Evolutionary conservation across 2,329 filamentous ascomycete genomes (phyloP).

Genomic region (Scytalidium sp.): DNA sequence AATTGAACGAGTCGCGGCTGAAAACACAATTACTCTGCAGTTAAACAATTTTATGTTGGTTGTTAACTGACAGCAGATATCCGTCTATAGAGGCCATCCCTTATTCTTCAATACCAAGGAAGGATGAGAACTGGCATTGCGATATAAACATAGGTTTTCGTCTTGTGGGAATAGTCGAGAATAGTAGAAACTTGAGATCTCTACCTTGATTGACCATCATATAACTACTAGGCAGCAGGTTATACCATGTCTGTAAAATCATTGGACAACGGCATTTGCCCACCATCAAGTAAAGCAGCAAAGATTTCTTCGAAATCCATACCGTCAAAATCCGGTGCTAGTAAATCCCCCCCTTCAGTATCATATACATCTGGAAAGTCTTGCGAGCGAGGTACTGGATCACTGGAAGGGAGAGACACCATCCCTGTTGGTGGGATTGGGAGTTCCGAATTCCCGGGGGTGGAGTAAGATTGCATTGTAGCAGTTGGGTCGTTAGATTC

Average conservation of each 20-base stretch:
- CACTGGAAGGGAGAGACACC: not conserved
- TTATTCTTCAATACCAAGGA: not conserved
- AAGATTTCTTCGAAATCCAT: not conserved
- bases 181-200: not conserved
- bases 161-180: not conserved
- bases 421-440: not conserved
- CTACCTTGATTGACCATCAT: not conserved
- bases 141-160: not conserved
- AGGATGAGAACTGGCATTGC: not conserved
- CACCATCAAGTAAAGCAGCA: not conserved
- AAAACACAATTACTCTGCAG: not conserved
- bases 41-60: not conserved
- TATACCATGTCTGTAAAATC: not conserved
- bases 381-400: not conserved
- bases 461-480: not conserved
- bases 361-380: not conserved
- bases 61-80: not conserved
- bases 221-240: not conserved
- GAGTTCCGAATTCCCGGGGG: not conserved
- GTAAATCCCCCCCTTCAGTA: not conserved
- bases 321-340: not conserved
- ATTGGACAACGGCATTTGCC: not conserved
- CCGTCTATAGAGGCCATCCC: not conserved
- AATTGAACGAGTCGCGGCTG: not conserved
- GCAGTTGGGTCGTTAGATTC: not conserved